A percentile compares a stretch with the other conserved stretches of the same genome.
These are phyloP conservation scores for Calonectria multiphialidica DNA, from an alignment of 2,329 filamentous ascomycete species.

Conservation along the genomic window DNA sequence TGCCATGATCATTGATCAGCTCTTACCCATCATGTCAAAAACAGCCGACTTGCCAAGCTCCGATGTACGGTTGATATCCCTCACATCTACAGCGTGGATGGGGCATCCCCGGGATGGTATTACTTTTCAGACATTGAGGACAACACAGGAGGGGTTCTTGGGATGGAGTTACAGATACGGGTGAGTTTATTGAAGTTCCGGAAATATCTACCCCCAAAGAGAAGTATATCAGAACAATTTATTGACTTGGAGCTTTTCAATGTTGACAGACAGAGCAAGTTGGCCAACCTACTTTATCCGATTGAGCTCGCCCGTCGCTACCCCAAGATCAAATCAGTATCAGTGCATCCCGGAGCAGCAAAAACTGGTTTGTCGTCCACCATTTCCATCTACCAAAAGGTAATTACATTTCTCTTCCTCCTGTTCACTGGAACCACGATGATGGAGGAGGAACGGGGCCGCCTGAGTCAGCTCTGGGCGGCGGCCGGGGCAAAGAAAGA, in stretches of 20 bases:
- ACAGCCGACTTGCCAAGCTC: slow-evolving; percentile 27
- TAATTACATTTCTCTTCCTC: neutral
- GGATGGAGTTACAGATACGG: neutral
- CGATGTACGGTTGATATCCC: neutral
- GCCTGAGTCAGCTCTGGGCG: neutral
- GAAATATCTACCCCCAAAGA: too few relatives aligned
- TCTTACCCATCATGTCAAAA: slow-evolving; percentile 40
- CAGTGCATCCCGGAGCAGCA: slow-evolving; percentile 4
- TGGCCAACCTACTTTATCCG: slow-evolving; percentile 9
- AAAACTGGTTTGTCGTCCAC: neutral
- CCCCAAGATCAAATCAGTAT: neutral
- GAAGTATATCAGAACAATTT: too few relatives aligned
- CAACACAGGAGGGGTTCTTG: neutral
- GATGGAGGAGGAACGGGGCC: neutral
- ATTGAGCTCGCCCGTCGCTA: neutral
- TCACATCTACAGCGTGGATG: neutral
- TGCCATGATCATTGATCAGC: slow-evolving; percentile 53
- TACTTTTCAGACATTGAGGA: neutral
- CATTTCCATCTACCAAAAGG: neutral
- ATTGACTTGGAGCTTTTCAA: neutral
- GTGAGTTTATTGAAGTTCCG: neutral
- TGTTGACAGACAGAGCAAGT: neutral
- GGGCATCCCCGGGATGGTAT: neutral
- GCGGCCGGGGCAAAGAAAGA: neutral
- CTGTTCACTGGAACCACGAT: neutral